phyloP scores from a whole-genome alignment of 345 rosid genomes.

The Angophora floribunda region DNA sequence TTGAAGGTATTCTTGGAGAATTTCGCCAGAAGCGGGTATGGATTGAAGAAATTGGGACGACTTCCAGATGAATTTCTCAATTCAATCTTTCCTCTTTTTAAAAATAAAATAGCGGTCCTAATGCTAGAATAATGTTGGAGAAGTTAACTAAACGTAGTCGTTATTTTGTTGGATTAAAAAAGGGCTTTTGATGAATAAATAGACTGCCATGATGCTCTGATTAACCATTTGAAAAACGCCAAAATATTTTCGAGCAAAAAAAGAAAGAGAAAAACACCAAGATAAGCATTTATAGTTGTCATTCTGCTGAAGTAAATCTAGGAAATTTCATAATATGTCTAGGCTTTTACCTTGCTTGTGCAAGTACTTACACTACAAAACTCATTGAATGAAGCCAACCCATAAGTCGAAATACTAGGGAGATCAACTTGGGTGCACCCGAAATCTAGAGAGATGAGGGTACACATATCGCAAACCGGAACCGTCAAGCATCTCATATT shows the following conservation, averaged over 20 bases:
- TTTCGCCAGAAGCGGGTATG: not conserved
- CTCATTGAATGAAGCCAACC: not conserved
- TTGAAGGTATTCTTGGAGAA: not conserved
- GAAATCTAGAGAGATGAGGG: too few relatives aligned
- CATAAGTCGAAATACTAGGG: rapidly evolving
- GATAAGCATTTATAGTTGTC: not conserved
- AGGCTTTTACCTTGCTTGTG: not conserved
- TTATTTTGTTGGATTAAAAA: not conserved
- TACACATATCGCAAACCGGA: too few relatives aligned
- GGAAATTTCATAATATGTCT: not conserved
- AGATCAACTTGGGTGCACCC: too few relatives aligned
- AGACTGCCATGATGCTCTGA: not conserved
- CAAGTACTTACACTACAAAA: not conserved
- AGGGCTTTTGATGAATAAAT: not conserved
- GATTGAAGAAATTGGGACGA: not conserved
- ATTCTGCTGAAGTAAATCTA: not conserved
- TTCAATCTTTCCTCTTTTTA: not conserved
- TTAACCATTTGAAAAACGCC: not conserved
- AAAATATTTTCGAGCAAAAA: not conserved
- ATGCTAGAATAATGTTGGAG: not conserved
- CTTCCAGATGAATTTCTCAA: not conserved
- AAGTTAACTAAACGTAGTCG: not conserved
- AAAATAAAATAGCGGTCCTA: not conserved
- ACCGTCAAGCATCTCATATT: too few relatives aligned
- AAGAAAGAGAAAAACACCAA: not conserved